Conservation (phyloP, 331 rosid species). For the Cydonia oblonga region DNA sequence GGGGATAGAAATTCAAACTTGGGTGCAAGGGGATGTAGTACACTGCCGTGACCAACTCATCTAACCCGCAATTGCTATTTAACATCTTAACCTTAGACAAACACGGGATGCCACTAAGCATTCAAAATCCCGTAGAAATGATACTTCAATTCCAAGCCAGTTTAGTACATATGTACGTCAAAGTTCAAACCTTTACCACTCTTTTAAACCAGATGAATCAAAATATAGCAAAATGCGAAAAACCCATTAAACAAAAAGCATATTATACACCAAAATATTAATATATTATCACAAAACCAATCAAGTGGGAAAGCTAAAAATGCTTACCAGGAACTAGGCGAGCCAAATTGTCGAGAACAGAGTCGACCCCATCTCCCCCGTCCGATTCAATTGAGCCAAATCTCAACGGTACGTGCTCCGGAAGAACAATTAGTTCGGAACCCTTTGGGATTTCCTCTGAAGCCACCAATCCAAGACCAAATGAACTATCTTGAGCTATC, state of each 20-base stretch:
- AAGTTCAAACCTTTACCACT: not conserved
- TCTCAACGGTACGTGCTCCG: conserved; percentile 58
- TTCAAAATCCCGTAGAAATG: not conserved
- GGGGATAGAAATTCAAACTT: not conserved
- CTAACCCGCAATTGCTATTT: not conserved
- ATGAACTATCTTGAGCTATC: conserved; percentile 34
- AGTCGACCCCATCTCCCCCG: conserved; percentile 17
- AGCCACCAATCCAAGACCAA: conserved; percentile 62
- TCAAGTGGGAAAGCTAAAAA: not conserved
- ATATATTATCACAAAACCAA: not conserved
- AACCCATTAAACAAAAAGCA: not conserved
- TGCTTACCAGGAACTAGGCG: conserved; percentile 55
- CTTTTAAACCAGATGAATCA: not conserved
- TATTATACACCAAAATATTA: not conserved
- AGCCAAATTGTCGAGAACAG: conserved; percentile 35
- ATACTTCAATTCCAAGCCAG: not conserved
- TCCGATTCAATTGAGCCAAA: conserved; percentile 21
- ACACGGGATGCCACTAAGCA: not conserved
- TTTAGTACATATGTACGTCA: not conserved
- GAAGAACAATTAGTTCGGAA: conserved; percentile 57
- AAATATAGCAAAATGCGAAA: not conserved
- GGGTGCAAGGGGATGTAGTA: not conserved
- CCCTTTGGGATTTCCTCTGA: conserved; percentile 61
- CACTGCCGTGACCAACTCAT: not conserved
- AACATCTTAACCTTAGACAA: not conserved